phyloP scores from a whole-genome alignment of 768 basidiomycete species.

The Lactarius hatsudake region DNA sequence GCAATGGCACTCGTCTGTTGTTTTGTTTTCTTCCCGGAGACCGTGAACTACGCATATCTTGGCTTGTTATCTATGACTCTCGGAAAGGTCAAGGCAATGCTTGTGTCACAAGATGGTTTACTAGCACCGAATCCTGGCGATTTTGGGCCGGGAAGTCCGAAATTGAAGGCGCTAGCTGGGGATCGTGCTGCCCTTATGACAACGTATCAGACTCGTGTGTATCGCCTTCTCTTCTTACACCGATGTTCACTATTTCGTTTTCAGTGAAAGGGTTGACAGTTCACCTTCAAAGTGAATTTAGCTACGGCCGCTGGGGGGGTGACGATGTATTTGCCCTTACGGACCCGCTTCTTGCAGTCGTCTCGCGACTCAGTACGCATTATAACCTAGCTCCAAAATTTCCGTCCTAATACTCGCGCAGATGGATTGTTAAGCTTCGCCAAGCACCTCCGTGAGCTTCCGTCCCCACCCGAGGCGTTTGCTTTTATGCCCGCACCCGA shows the following conservation, averaged over 20 bases:
- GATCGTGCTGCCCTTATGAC: constrained; percentile 29
- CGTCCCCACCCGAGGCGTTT: constrained; percentile 23
- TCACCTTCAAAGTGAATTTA: constrained; percentile 44
- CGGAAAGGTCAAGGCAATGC: constrained; percentile 32
- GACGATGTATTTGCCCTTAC: constrained; percentile 40
- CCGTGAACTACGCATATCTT: constrained; percentile 45
- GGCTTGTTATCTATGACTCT: constrained; percentile 33
- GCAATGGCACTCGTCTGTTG: constrained; percentile 47
- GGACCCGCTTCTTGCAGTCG: constrained; percentile 37
- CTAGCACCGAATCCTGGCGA: constrained; percentile 29
- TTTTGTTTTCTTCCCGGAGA: constrained; percentile 52
- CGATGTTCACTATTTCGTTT: not conserved
- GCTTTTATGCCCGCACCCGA: constrained; percentile 12
- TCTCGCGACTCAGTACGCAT: constrained; percentile 38
- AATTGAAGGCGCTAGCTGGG: constrained; percentile 30
- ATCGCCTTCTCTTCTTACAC: not conserved
- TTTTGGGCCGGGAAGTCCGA: constrained; percentile 28
- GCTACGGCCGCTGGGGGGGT: constrained; percentile 44
- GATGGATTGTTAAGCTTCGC: constrained; percentile 39
- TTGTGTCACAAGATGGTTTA: constrained; percentile 37
- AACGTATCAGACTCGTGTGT: constrained; percentile 34
- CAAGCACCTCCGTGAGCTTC: constrained; percentile 31
- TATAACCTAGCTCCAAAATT: not conserved
- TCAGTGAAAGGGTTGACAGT: constrained; percentile 37
- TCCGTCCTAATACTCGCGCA: constrained; percentile 21